Base-by-base conservation (phyloP, 179 eudicot species). In the Carnegiea gigantea region DNA sequence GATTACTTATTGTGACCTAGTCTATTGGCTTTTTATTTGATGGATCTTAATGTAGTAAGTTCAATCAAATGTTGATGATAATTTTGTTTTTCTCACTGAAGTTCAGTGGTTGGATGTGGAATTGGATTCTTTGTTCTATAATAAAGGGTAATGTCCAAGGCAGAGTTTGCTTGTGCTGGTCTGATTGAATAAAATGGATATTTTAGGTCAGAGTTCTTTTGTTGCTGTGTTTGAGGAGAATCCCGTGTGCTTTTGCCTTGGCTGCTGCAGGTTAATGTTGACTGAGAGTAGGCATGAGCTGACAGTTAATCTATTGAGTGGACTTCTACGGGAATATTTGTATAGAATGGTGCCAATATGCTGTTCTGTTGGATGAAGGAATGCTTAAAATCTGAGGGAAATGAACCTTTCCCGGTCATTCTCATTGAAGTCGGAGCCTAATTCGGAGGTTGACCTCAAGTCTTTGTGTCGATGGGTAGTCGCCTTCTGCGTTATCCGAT, bases 401-500 rank as follows among this genome's bases (percentile, higher is more conserved):
- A 92, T 93, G 97, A 93, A 89, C 88, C 89, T 92, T 70, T 90
- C 97, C 76, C 90, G 90, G 30, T 90, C 97, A 71, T 89, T 90
- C 77, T 91, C 91, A 21, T 62, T 89, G 76, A 92, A 83, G 89
- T 80, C 90, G n/a, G 96, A 93, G 26, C 86, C 89, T 20, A 85
- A 33, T 75, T 70, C 88, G 70, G 82, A 86, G 82, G 89, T 92
- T 80, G 94, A 95, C 78, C 84, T 85, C 40, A 85, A 90, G 76
- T 89, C 91, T 59, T 86, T 94, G 73, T 86, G 74, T 33, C 83
- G 80, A 87, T 96, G 98, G 97, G 86, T 92, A 65, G 95, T 88
- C 59, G 92, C 96, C 48, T 92, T 94, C 77, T 93, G 96, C 83
- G 87, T 90, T 57, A 92, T 96, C 80, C 88, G 95, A 82, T 94